These are phyloP conservation scores for Triticum urartu DNA, from an alignment of 176 grass and related monocot genomes.

Conservation along the genomic window DNA sequence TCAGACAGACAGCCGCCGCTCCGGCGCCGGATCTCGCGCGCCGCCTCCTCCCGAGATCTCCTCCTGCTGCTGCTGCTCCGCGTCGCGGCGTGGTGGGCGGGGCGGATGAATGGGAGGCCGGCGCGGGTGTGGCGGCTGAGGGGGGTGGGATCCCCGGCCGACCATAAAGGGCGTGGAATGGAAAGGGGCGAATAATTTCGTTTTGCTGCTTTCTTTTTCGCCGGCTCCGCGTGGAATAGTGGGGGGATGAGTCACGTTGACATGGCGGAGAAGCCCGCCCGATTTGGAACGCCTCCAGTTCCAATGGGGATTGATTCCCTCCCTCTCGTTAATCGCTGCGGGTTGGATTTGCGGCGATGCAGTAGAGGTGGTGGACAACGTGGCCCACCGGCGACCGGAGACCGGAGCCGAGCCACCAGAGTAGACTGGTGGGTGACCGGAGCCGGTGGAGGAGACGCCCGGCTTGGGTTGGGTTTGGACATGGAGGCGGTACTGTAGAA, in stretches of 20 bases:
- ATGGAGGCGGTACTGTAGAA: too few species aligned
- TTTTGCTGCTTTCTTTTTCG: background rate
- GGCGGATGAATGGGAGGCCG: conserved; percentile 9
- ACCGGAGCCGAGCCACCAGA: too few species aligned
- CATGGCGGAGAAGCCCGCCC: conserved; percentile 5
- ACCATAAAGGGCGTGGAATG: conserved; percentile 48
- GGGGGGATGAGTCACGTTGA: conserved; percentile 45
- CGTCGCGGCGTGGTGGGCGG: background rate
- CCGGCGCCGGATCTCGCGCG: background rate
- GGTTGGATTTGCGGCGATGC: too few species aligned
- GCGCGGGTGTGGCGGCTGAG: conserved; percentile 7
- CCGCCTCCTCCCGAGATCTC: background rate
- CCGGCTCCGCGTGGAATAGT: conserved; percentile 31
- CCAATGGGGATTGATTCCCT: too few species aligned
- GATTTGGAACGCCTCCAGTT: background rate
- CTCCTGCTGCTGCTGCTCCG: background rate
- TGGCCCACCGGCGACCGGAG: too few species aligned
- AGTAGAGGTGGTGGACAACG: too few species aligned
- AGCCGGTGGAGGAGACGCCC: too few species aligned
- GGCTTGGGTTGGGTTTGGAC: too few species aligned
- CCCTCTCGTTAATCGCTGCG: too few species aligned
- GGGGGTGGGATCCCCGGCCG: conserved; percentile 22
- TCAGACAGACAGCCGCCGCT: background rate
- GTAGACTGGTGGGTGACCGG: too few species aligned
- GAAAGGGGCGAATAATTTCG: conserved; percentile 30